phyloP scores from a whole-genome alignment of 139 green algal species.

The Chlorokybus atmophyticus region DNA sequence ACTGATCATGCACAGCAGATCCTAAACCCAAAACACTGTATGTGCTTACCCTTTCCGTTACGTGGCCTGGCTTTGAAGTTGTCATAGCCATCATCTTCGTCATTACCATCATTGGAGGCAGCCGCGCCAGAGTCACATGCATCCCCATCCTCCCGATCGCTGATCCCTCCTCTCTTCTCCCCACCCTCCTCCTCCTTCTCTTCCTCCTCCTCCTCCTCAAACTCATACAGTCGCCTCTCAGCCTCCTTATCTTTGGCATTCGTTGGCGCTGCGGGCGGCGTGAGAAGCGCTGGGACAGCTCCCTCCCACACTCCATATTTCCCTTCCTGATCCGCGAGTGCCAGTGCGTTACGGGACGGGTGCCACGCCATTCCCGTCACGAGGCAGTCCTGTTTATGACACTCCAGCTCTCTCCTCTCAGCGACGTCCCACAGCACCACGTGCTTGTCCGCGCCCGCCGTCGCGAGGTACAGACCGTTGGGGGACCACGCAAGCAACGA shows the following conservation, averaged over 20 bases:
- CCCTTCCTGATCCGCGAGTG: conserved; percentile 42
- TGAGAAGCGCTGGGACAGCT: conserved; percentile 36
- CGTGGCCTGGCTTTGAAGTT: too few relatives aligned
- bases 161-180: too few relatives aligned
- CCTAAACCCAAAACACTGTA: too few relatives aligned
- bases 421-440: conserved; percentile 58
- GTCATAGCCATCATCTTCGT: too few relatives aligned
- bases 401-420: conserved; percentile 12
- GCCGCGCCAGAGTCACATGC: too few relatives aligned
- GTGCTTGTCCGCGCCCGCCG: conserved; percentile 37
- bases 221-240: too few relatives aligned
- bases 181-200: neutral
- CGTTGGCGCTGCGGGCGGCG: conserved; percentile 4
- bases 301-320: conserved; percentile 43
- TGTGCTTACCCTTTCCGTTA: too few relatives aligned
- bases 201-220: neutral
- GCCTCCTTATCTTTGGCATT: too few relatives aligned
- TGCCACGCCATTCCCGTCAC: conserved; percentile 50
- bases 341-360: conserved; percentile 47
- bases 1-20: too few relatives aligned
- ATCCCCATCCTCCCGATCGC: too few relatives aligned
- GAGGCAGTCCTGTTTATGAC: conserved; percentile 1
- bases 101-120: too few relatives aligned
- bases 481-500: conserved; percentile 49
- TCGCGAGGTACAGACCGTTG: conserved; percentile 62